Conservation (phyloP, 352 stramenopile genomes). For the Globisporangium paroecandrum region DNA sequence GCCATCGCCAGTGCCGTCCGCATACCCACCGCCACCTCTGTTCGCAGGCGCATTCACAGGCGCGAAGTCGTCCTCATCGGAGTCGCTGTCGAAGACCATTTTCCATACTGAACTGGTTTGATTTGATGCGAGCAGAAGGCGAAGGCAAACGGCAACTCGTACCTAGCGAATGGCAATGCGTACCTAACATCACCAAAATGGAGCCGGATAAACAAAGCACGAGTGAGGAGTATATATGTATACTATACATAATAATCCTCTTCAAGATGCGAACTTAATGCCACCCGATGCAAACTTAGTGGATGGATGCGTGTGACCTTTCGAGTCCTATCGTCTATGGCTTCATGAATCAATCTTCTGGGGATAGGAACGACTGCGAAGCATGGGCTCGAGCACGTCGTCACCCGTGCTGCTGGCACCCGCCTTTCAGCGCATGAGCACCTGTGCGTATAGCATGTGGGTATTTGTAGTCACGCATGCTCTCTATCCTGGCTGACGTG, state of each 20-base stretch:
- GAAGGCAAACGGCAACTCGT: neutral
- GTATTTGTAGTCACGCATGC: neutral
- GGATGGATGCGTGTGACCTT: neutral
- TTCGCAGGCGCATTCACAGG: neutral
- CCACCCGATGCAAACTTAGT: neutral
- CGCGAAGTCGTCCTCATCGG: conserved; percentile 5
- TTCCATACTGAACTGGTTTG: neutral
- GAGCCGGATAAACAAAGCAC: neutral
- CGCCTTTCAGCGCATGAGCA: conserved; percentile 50
- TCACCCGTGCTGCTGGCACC: conserved; percentile 35
- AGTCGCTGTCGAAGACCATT: conserved; percentile 9
- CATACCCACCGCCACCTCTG: neutral
- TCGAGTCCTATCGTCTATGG: neutral
- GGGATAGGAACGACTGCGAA: neutral
- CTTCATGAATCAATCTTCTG: neutral
- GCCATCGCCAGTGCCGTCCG: neutral
- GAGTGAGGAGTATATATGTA: neutral
- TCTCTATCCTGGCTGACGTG: neutral
- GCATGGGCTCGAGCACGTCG: conserved; percentile 50
- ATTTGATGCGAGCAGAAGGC: neutral
- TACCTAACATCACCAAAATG: neutral
- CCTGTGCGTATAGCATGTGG: conserved; percentile 30
- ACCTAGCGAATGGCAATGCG: neutral
- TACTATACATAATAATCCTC: neutral
- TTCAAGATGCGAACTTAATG: neutral